Conservation (phyloP, 2,329 filamentous ascomycete species). For the Phaeomoniella chlamydospora region DNA sequence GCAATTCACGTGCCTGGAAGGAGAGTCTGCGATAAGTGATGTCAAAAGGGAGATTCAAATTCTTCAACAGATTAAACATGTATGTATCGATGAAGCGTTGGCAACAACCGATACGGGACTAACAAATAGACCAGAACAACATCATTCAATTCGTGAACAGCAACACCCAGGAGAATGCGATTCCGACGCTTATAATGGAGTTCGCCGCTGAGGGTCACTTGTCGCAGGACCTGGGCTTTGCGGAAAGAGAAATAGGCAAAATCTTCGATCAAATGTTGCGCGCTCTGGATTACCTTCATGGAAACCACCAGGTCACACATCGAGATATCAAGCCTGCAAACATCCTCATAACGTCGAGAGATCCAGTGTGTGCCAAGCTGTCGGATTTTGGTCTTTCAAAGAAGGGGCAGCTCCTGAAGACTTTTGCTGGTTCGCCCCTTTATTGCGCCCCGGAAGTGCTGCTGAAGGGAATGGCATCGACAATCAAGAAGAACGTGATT, state of each 20-base stretch:
- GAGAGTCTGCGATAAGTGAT: neutral
- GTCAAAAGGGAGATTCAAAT: neutral
- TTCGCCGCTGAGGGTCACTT: neutral
- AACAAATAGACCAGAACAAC: neutral
- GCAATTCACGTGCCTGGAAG: neutral
- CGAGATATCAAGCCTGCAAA: constrained; percentile 99
- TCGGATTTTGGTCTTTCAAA: constrained; percentile 85
- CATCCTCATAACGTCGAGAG: constrained; percentile 62
- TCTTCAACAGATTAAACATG: neutral
- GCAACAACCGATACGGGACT: no score
- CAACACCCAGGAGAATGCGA: neutral
- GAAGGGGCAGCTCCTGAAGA: constrained; percentile 1
- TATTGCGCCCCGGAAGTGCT: constrained; percentile 5
- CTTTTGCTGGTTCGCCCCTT: constrained; percentile 4
- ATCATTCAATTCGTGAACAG: neutral
- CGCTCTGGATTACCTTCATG: constrained; percentile 75
- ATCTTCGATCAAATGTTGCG: constrained; percentile 42
- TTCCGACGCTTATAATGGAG: neutral
- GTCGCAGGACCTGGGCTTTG: neutral
- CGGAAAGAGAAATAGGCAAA: constrained; percentile 33
- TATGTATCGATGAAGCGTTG: no score
- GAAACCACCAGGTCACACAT: constrained; percentile 70
- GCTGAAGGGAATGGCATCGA: neutral
- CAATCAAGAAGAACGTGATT: no score
- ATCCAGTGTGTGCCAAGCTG: constrained; percentile 72